Evolutionary conservation across 75 land plant genomes (phyloP).

Genomic region (Ceratopteris richardii): DNA sequence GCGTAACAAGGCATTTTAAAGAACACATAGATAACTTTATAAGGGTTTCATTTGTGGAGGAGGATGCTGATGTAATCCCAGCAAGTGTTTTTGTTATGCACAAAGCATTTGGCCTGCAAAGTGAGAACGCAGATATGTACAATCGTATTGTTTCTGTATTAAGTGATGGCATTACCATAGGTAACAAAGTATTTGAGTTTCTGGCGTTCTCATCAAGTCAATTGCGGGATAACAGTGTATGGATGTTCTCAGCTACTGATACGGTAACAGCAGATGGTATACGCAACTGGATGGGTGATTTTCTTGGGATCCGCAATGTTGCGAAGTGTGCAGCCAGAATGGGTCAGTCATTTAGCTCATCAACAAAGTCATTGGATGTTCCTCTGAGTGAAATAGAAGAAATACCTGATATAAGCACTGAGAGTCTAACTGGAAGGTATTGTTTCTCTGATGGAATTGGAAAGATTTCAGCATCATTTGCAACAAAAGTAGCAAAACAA

Average conservation of each 20-base stretch:
- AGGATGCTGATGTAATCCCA: constrained; percentile 39
- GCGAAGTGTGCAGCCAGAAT: constrained; percentile 96
- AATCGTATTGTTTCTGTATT: constrained; percentile 39
- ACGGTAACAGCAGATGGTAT: constrained; percentile 50
- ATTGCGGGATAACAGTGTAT: constrained; percentile 64
- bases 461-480: constrained; percentile 72
- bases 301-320: constrained; percentile 63
- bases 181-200: constrained; percentile 64
- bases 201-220: constrained; percentile 95
- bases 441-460: constrained; percentile 96
- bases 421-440: constrained; percentile 20
- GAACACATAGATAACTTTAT: constrained; percentile 58
- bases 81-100: constrained; percentile 35
- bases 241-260: constrained; percentile 77
- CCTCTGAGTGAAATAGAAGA: constrained; percentile 32
- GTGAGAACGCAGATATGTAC: constrained; percentile 37
- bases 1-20: constrained; percentile 47
- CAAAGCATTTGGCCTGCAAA: background rate
- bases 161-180: constrained; percentile 52
- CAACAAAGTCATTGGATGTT: constrained; percentile 63
- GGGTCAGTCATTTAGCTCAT: constrained; percentile 94
- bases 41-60: constrained; percentile 78
- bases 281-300: constrained; percentile 83
- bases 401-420: constrained; percentile 51
- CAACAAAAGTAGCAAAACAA: constrained; percentile 47